Conservation (phyloP, 352 stramenopile genomes). For the Phytophthora idaei region DNA sequence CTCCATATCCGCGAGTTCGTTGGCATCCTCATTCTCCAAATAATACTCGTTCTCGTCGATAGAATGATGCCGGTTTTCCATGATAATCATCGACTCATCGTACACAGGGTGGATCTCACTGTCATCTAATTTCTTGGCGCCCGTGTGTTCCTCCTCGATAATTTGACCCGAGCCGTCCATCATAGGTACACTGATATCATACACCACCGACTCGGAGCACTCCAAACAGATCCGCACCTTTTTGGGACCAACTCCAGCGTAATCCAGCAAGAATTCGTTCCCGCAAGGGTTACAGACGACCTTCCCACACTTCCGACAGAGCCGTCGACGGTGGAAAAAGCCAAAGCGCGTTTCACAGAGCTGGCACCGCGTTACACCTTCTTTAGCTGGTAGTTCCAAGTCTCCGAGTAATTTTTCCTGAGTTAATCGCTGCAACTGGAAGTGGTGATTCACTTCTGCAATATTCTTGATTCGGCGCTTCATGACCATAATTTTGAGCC, state of each 20-base stretch:
- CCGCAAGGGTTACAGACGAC: conserved; percentile 72
- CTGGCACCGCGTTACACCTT: conserved; percentile 49
- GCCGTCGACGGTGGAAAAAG: conserved; percentile 66
- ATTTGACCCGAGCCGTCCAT: conserved; percentile 18
- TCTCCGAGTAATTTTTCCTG: conserved; percentile 61
- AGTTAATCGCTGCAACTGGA: conserved; percentile 61
- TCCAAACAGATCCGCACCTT: conserved; percentile 76
- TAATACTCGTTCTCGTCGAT: conserved; percentile 70
- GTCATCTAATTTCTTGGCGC: conserved; percentile 23
- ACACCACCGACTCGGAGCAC: conserved; percentile 59
- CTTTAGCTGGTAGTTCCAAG: conserved; percentile 63
- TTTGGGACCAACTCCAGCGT: conserved; percentile 48
- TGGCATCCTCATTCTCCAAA: conserved; percentile 51
- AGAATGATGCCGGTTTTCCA: conserved; percentile 43
- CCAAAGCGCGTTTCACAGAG: conserved; percentile 59
- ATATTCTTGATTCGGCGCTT: conserved; percentile 82
- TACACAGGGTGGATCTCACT: conserved; percentile 44
- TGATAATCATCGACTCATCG: conserved; percentile 43
- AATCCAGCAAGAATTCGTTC: conserved; percentile 56
- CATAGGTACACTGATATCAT: conserved; percentile 30
- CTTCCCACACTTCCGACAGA: conserved; percentile 79
- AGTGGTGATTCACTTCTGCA: conserved; percentile 68
- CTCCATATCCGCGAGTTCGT: conserved; percentile 58
- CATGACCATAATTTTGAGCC: conserved; percentile 80
- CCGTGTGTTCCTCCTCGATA: conserved; percentile 9